Conservation (phyloP, 148 eudicot genomes). For the Polygonum maritimum region DNA sequence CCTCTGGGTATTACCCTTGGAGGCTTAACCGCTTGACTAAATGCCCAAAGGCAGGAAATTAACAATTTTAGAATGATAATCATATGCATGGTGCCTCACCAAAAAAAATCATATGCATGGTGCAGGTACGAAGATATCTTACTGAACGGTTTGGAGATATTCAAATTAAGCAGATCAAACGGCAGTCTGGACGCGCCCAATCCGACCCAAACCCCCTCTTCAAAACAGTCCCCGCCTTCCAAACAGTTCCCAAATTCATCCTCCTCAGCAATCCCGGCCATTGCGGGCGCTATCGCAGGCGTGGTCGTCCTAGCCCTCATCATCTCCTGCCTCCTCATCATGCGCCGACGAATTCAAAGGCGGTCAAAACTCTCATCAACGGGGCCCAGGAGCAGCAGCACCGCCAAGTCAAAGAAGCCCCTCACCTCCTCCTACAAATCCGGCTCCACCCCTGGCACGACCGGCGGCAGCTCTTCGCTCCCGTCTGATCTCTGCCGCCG, state of each 20-base stretch:
- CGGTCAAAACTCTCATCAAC: background rate
- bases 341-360: background rate
- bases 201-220: background rate
- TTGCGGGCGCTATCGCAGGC: background rate
- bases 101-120: background rate
- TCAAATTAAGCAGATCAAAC: background rate
- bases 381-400: background rate
- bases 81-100: background rate
- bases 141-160: background rate
- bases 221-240: slow-evolving; percentile 21
- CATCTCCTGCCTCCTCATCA: background rate
- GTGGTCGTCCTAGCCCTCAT: slow-evolving; percentile 34
- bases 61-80: background rate
- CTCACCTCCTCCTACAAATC: background rate
- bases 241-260: slow-evolving; percentile 13
- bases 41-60: no score
- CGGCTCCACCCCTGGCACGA: background rate
- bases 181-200: slow-evolving; percentile 5
- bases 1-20: no score
- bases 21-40: no score
- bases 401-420: background rate
- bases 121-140: background rate
- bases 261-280: background rate
- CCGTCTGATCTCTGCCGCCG: slow-evolving; percentile 5
- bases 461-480: background rate